Base-by-base conservation (phyloP, 1,284 basidiomycete genomes). In the Erythrobasidium hasegawianum region DNA sequence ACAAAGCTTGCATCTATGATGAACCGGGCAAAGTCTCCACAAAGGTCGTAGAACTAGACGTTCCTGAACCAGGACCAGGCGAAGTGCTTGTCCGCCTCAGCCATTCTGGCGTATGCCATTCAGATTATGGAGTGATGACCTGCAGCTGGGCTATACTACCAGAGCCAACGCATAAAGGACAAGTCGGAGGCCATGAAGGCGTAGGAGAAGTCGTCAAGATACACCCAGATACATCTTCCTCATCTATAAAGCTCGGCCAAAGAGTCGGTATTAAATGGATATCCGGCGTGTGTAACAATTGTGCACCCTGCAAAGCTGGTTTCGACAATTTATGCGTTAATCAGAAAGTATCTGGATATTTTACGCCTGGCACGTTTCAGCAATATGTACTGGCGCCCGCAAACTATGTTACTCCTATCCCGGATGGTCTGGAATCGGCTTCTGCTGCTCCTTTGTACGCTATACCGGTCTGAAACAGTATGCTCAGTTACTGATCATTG, bases 401-500 rank as follows among this genome's bases (percentile, higher is more conserved):
- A 16, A 47, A 73, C 64, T 75, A 75, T 61, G 75, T 73, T 18
- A 71, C 75, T 1, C 72, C 73, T 65, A 74, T 76, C 49, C 75
- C 75, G 38, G 74, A 76, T 7, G 59, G 62, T 0, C 64, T 76
- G 3, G 72, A 74, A 14, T 71, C 70, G 22, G 64, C 68, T 45
- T 64, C 72, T 7, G 75, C 75, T 24, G 75, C 72, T 0, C 72
- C 72, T 2, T 29, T 76, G 33, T 64, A 22, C 56, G 59, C 33
- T 13, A 16, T 10, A 40, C 41, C 38, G 16, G 13, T 29, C 55
- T 22, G 9, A 24, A 22, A 11, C n/a, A 13, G 52, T 29, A 27
- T 57, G 55, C 33, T 57, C 39, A 27, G 16, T 11, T 1, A 47
- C 9, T 29, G 39, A 14, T 27, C 26, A 27, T 10, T 22, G 5